These are phyloP conservation scores for Sarcodon sp. DNA, from an alignment of 768 basidiomycete genomes.

Conservation along the genomic window DNA sequence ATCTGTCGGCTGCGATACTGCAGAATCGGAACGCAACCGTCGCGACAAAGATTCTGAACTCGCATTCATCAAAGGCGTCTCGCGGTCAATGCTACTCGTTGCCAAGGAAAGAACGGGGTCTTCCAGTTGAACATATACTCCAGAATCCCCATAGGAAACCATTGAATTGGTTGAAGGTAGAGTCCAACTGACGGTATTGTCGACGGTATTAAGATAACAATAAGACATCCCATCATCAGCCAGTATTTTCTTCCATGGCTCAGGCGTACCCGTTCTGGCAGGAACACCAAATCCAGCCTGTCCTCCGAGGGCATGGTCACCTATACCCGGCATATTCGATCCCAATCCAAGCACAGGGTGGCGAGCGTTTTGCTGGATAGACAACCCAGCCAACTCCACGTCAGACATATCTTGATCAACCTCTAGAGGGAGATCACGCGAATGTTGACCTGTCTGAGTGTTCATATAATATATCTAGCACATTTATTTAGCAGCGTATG, in stretches of 20 bases:
- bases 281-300: conserved; percentile 48
- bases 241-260: conserved; percentile 73
- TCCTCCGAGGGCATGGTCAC: not conserved
- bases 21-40: conserved; percentile 22
- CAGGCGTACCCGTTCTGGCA: conserved; percentile 48
- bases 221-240: conserved; percentile 77
- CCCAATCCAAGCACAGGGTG: conserved; percentile 42
- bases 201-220: conserved; percentile 64
- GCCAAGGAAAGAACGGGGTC: not conserved
- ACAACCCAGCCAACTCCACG: conserved; percentile 44
- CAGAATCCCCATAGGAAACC: not conserved
- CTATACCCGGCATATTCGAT: conserved; percentile 9
- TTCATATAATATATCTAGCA: conserved; percentile 92
- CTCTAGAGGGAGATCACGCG: conserved; percentile 75
- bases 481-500: not conserved
- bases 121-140: not conserved
- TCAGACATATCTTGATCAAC: conserved; percentile 52
- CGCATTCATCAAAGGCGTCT: not conserved
- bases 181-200: conserved; percentile 59
- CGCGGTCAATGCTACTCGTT: not conserved
- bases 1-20: conserved; percentile 15
- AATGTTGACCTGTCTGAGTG: conserved; percentile 71
- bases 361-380: conserved; percentile 37
- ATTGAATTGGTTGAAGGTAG: conserved; percentile 22
- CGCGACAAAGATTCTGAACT: not conserved